Base-by-base conservation (phyloP, 139 green algal species). In the Raphidocelis subcapitata region DNA sequence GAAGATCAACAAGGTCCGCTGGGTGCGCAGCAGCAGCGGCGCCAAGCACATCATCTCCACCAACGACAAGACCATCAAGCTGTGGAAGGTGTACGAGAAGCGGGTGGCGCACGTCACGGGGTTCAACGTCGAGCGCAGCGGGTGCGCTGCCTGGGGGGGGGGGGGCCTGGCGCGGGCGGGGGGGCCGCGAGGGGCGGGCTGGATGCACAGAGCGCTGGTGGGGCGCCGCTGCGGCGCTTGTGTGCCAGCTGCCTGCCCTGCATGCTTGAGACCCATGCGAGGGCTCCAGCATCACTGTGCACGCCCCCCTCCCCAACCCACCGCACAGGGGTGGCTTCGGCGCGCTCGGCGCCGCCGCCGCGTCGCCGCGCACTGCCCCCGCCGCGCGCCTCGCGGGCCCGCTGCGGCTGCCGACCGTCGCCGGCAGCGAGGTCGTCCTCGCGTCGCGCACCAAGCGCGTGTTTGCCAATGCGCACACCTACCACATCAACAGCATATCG, bases 41-140 rank as follows among this genome's bases (percentile, higher is more conserved):
- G 87, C 83, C 23, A 81, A 83, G 16, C 82, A 95, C 82, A 84
- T 97, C 67, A 82, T 98, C 23, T 95, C 91, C 33, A 96, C 94
- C 10, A 97, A 97, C 67, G 94, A 99, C 84, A 99, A 99, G 78
- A 99, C 95, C 16, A 90, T 99, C 78, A 99, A 99, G 87, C 86
- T 99, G 1, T 99, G 96, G 96, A 97, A 97, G 86, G 69, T 37
- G 47, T 76, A 29, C 67, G n/a, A 24, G 49, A 65, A 36, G 16
- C 18, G n/a, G 55, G n/a, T 73, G 73, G 23, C 33, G 44, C 62
- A 73, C 49, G 10, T 72, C 5, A 24, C 47, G 62, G 47, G 52
- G 41, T 81, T 81, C 67, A 81, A 81, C 55, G 20, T 79, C 24
- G 46, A 57, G 57, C 62, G 51, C n/a, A 72, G 21, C 37, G 18